Evolutionary conservation across 2,329 filamentous ascomycete species (phyloP).

Genomic region (Talaromyces sp.): DNA sequence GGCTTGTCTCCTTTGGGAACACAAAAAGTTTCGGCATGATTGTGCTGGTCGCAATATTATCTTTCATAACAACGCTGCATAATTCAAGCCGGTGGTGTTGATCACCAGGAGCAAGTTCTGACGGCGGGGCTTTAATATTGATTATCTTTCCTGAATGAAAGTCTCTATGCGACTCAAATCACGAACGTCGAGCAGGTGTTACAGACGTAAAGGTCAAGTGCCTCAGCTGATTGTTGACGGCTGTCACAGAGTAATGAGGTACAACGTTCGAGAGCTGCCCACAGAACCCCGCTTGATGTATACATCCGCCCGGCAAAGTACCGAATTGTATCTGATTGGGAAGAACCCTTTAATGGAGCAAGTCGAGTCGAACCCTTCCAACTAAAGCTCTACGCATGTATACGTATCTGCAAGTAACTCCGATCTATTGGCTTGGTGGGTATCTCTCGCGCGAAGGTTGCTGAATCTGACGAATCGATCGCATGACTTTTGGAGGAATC

Average conservation of each 20-base stretch:
- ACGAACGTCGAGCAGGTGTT: background rate
- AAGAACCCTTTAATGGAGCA: too few relatives aligned
- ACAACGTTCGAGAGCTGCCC: background rate
- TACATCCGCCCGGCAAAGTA: background rate
- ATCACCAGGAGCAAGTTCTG: background rate
- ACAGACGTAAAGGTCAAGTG: background rate
- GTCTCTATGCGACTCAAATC: background rate
- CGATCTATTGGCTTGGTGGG: background rate
- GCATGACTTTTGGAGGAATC: background rate
- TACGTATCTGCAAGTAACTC: background rate
- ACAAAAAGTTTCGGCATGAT: background rate
- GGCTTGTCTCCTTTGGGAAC: background rate
- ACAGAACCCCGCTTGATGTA: constrained; percentile 1
- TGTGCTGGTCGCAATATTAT: constrained; percentile 3
- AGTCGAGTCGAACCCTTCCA: background rate
- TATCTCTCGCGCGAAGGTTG: background rate
- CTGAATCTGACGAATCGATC: background rate
- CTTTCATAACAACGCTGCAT: background rate
- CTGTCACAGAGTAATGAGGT: background rate
- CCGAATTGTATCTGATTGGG: background rate
- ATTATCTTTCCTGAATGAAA: background rate
- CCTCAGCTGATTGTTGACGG: background rate
- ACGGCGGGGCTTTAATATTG: background rate
- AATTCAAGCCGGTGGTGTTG: background rate
- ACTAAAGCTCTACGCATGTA: background rate